Percentiles rank a stretch among this genome's conserved stretches.
phyloP scores from a whole-genome alignment of 208 protist species.

The Trypanosoma boissoni region DNA sequence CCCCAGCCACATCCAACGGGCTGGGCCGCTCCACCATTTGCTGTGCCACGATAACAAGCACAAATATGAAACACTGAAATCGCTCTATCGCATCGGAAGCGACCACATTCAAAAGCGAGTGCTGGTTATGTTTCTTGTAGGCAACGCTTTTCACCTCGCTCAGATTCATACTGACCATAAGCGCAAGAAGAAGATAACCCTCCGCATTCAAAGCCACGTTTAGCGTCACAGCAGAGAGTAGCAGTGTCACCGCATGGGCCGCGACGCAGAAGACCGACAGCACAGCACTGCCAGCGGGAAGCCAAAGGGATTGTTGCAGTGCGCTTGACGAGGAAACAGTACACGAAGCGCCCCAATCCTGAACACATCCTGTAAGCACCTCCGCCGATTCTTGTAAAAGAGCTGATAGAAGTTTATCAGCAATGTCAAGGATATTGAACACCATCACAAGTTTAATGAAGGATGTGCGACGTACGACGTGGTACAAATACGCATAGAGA shows the following conservation, averaged over 20 bases:
- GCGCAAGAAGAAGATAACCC: slow-evolving; percentile 84
- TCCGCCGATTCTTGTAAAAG: slow-evolving; percentile 92
- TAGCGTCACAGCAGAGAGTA: slow-evolving; percentile 87
- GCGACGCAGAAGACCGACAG: slow-evolving; percentile 32
- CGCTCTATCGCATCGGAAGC: slow-evolving; percentile 90
- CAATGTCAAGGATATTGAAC: slow-evolving; percentile 91
- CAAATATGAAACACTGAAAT: slow-evolving; percentile 79
- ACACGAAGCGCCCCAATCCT: not conserved
- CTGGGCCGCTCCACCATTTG: slow-evolving; percentile 40
- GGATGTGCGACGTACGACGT: slow-evolving; percentile 80
- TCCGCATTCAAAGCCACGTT: slow-evolving; percentile 94
- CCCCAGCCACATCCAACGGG: slow-evolving; percentile 29
- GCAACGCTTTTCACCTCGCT: slow-evolving; percentile 91
- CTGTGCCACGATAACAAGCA: slow-evolving; percentile 78
- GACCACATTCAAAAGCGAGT: slow-evolving; percentile 83
- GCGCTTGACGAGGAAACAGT: not conserved
- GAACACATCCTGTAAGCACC: slow-evolving; percentile 58
- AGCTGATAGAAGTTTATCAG: slow-evolving; percentile 87
- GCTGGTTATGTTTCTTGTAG: slow-evolving; percentile 89
- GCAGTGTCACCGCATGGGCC: slow-evolving; percentile 77
- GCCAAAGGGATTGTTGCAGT: slow-evolving; percentile 11
- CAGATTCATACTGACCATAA: slow-evolving; percentile 93
- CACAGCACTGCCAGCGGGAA: slow-evolving; percentile 27
- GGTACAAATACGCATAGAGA: slow-evolving; percentile 78
- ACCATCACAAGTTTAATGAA: slow-evolving; percentile 95